phyloP scores from a whole-genome alignment of 495 filamentous ascomycete species.

The Podospora sp. region DNA sequence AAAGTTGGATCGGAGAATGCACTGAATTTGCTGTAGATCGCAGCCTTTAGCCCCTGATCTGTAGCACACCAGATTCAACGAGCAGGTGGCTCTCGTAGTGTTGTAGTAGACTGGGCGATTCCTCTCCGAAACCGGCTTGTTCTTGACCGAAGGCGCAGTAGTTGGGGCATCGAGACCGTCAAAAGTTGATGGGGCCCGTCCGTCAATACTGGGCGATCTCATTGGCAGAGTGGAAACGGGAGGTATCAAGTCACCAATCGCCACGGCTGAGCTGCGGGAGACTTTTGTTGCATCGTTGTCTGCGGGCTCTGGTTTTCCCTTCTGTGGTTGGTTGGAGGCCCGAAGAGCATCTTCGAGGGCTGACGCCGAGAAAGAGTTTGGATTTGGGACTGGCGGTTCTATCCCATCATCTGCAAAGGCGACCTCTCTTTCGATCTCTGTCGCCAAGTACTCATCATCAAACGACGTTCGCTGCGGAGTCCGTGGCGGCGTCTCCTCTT shows the following conservation, averaged over 20 bases:
- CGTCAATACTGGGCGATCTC: background rate
- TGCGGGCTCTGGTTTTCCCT: background rate
- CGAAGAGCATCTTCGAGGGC: background rate
- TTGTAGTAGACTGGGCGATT: constrained; percentile 6
- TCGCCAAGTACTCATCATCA: background rate
- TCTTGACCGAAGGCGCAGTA: background rate
- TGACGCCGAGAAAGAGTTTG: background rate
- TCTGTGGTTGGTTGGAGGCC: background rate
- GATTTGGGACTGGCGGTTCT: background rate
- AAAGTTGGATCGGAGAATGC: constrained; percentile 2
- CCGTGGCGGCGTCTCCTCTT: background rate
- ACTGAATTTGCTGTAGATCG: constrained; percentile 11
- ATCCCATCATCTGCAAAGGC: background rate
- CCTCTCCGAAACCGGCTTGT: background rate
- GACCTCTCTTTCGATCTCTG: background rate
- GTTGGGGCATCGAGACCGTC: background rate
- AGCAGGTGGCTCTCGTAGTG: constrained; percentile 10
- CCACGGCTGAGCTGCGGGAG: background rate
- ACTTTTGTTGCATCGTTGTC: background rate
- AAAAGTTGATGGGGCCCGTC: background rate
- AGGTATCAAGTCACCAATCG: background rate
- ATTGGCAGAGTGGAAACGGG: background rate
- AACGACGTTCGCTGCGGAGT: background rate
- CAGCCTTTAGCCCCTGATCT: constrained; percentile 9
- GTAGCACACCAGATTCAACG: constrained; percentile 16